Conservation (phyloP, 1,139 yeast genomes). For the Blastobotrys ciferrii region DNA sequence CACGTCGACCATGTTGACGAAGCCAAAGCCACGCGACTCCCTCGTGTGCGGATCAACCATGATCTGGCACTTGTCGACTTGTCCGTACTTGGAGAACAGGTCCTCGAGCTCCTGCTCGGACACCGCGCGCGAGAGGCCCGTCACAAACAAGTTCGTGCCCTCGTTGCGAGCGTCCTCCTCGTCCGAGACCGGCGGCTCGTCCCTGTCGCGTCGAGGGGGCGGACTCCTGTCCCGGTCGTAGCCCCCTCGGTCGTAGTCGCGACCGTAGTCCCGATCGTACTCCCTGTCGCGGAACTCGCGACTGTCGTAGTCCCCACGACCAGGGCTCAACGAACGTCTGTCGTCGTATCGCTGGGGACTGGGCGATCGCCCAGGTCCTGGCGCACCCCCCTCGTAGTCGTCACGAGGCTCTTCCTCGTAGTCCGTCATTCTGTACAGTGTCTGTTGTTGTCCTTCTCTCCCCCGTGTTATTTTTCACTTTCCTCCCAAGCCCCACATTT, state of each 20-base stretch:
- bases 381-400: slow-evolving; percentile 6
- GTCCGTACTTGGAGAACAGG: slow-evolving; percentile 36
- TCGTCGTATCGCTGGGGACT: slow-evolving; percentile 26
- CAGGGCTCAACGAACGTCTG: slow-evolving; percentile 25
- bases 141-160: slow-evolving; percentile 41
- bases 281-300: slow-evolving; percentile 14
- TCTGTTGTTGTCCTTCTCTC: not conserved
- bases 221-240: slow-evolving; percentile 13
- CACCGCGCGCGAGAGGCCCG: slow-evolving; percentile 38
- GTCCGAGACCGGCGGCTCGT: slow-evolving; percentile 13
- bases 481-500: not conserved
- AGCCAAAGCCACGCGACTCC: slow-evolving; percentile 42
- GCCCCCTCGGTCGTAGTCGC: slow-evolving; percentile 12
- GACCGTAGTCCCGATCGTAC: slow-evolving; percentile 11
- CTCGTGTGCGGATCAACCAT: slow-evolving; percentile 41
- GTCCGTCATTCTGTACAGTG: slow-evolving; percentile 18
- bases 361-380: slow-evolving; percentile 6
- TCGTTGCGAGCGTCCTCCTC: slow-evolving; percentile 34
- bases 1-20: slow-evolving; percentile 37
- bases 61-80: slow-evolving; percentile 38
- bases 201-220: slow-evolving; percentile 4
- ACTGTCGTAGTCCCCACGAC: slow-evolving; percentile 12
- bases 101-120: slow-evolving; percentile 36
- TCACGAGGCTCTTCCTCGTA: slow-evolving; percentile 20
- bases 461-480: not conserved